These are phyloP conservation scores for Acer campestre DNA, from an alignment of 345 rosid genomes.

Conservation along the genomic window DNA sequence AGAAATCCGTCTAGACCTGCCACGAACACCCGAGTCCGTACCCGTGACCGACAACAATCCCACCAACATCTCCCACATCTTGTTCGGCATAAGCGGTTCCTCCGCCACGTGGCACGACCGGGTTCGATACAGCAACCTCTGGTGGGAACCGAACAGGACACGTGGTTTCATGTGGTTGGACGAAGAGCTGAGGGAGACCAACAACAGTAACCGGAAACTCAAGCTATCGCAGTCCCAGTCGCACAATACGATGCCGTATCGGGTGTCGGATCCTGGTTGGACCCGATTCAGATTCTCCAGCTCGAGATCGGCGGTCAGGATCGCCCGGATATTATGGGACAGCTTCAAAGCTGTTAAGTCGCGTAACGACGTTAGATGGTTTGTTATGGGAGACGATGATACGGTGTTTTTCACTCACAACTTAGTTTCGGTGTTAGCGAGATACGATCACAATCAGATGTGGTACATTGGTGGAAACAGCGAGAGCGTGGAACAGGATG, in stretches of 20 bases:
- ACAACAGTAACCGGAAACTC: neutral
- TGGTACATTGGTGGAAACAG: conserved; percentile 80
- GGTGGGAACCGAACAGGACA: conserved; percentile 62
- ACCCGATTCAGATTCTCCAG: conserved; percentile 57
- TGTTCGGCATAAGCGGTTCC: conserved; percentile 70
- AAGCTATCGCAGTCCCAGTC: neutral
- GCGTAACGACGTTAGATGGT: conserved; percentile 67
- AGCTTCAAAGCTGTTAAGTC: conserved; percentile 40
- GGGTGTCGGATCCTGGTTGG: conserved; percentile 58
- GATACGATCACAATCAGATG: conserved; percentile 73
- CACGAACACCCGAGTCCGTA: neutral
- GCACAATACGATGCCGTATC: conserved; percentile 33
- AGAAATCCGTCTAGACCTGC: conserved; percentile 28
- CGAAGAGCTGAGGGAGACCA: conserved; percentile 12
- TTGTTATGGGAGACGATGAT: conserved; percentile 95
- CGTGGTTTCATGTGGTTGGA: conserved; percentile 82
- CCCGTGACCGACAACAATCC: conserved; percentile 23
- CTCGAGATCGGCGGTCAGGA: conserved; percentile 70
- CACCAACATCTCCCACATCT: conserved; percentile 72
- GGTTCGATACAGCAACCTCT: conserved; percentile 49
- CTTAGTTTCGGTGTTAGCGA: conserved; percentile 60
- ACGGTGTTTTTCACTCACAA: conserved; percentile 70
- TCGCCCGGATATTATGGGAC: conserved; percentile 73
- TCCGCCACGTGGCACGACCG: conserved; percentile 63
- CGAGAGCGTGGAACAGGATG: conserved; percentile 80